Conservation (phyloP, 1,139 yeast genomes). For the Lodderomyces oxycetoniae region DNA sequence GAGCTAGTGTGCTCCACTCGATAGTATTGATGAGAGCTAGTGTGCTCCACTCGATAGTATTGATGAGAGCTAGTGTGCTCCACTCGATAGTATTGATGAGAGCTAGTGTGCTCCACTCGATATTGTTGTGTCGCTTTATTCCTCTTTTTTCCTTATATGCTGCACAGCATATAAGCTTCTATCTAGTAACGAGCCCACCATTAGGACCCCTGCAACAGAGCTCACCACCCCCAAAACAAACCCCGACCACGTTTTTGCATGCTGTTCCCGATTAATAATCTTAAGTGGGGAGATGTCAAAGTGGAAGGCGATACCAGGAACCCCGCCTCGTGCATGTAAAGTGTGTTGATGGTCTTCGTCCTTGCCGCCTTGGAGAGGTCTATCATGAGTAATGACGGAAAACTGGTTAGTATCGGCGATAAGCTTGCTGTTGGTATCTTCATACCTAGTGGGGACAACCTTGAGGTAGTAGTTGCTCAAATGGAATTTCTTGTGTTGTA, state of each 20-base stretch:
- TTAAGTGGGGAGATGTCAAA: constrained; percentile 93
- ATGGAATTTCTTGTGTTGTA: constrained; percentile 52
- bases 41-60: too few relatives aligned
- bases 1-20: too few relatives aligned
- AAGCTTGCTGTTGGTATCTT: constrained; percentile 48
- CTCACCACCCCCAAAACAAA: constrained; percentile 82
- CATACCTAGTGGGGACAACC: constrained; percentile 87
- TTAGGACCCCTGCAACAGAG: constrained; percentile 88
- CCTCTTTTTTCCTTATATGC: constrained; percentile 64
- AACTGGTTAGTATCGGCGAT: constrained; percentile 83
- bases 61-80: too few relatives aligned
- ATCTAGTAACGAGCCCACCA: constrained; percentile 87
- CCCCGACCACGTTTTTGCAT: constrained; percentile 77
- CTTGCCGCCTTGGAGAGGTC: constrained; percentile 80
- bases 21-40: too few relatives aligned
- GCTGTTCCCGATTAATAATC: constrained; percentile 79
- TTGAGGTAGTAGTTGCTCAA: constrained; percentile 75
- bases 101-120: too few relatives aligned
- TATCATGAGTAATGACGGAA: constrained; percentile 83
- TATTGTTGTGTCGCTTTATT: too few relatives aligned
- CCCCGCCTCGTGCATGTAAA: constrained; percentile 77
- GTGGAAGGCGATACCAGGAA: constrained; percentile 82
- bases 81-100: too few relatives aligned
- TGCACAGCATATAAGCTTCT: constrained; percentile 88
- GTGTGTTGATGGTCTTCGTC: constrained; percentile 92